These are phyloP conservation scores for Cyberlindnera euphorbiiphila DNA, from an alignment of 805 yeast species.

Conservation along the genomic window DNA sequence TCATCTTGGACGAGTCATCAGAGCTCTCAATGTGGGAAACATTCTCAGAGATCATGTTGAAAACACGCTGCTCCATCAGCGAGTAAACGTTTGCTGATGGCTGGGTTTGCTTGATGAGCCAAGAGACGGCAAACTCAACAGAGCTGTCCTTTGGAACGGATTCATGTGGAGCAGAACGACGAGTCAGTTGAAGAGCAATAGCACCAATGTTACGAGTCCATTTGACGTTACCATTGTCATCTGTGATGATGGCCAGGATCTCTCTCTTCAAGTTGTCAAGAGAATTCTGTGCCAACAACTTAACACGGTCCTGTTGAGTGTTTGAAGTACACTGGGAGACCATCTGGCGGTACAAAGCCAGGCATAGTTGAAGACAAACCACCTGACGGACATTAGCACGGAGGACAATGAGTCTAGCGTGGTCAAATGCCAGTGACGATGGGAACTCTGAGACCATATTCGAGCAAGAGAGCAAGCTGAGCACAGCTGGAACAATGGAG, in stretches of 20 bases:
- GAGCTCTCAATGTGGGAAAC: slow-evolving; percentile 30
- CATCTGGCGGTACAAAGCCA: slow-evolving; percentile 68
- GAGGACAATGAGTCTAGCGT: slow-evolving; percentile 67
- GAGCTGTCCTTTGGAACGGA: slow-evolving; percentile 16
- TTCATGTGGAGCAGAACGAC: slow-evolving; percentile 33
- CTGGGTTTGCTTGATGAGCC: slow-evolving; percentile 84
- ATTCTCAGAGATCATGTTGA: slow-evolving; percentile 41
- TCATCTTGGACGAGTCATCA: slow-evolving; percentile 11
- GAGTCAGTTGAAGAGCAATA: slow-evolving; percentile 64
- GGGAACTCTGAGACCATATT: slow-evolving; percentile 83
- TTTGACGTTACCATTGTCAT: slow-evolving; percentile 81
- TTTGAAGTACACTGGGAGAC: slow-evolving; percentile 30
- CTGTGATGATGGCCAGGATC: slow-evolving; percentile 73
- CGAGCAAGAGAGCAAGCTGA: slow-evolving; percentile 68
- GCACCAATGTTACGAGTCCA: slow-evolving; percentile 83
- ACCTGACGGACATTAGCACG: slow-evolving; percentile 85
- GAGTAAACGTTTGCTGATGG: slow-evolving; percentile 76
- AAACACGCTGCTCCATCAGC: slow-evolving; percentile 64
- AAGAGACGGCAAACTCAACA: slow-evolving; percentile 58
- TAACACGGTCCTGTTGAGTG: slow-evolving; percentile 24
- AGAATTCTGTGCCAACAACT: slow-evolving; percentile 34
- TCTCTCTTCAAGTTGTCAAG: slow-evolving; percentile 57
- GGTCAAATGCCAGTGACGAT: slow-evolving; percentile 78
- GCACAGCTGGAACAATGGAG: slow-evolving; percentile 47
- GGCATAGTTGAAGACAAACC: slow-evolving; percentile 73